Evolutionary conservation across 2,329 filamentous ascomycete species (phyloP), one percentile per base, ranked within the genome.

Genomic region (Thelonectria rubi): DNA sequence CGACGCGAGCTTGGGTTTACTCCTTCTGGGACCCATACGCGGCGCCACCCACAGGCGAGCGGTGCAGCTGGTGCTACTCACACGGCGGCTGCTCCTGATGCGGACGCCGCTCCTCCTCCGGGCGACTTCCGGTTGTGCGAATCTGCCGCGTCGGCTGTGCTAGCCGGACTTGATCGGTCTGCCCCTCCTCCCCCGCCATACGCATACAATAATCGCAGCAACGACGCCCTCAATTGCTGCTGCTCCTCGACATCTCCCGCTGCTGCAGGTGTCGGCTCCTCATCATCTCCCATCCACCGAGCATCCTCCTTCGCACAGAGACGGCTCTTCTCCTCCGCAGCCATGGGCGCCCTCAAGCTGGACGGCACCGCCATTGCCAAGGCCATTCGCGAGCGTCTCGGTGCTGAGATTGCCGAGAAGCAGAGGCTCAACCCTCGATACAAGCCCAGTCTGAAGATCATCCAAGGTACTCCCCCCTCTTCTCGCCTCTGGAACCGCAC

Each of bases 341-440:
- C 80, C 75, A 98, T 97, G 94, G 87, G 88, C 71, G 94, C 93
- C 69, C 87, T 85, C 72, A 97, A 93, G 84, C 95, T 99, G 73
- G 95, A 99, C 82, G 95, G 95, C 82, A 97, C 90, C 58, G 93
- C 92, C 76, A 93, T 98, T 81, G 95, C 95, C 71, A 96, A 94
- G 83, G 86, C 83, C 76, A 97, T 98, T 76, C 90, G 95, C 64
- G 92, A 94, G 81, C 85, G 86, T 64, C 85, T 99, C 72, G 90
- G 90, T 72, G 82, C 81, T 48, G 90, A 97, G 79, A 96, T 99
- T 78, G 85, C 87, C 69, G 84, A 91, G 76, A 91, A 88, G 76
- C 94, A 97, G 79, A 85, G 87, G 79, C 79, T 83, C 63, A 97
- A 97, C 77, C 91, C 94, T 42, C 86, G 93, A 71, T 99, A 93